phyloP scores from a whole-genome alignment of 2,329 filamentous ascomycete species.

The Cercospora sojina region DNA sequence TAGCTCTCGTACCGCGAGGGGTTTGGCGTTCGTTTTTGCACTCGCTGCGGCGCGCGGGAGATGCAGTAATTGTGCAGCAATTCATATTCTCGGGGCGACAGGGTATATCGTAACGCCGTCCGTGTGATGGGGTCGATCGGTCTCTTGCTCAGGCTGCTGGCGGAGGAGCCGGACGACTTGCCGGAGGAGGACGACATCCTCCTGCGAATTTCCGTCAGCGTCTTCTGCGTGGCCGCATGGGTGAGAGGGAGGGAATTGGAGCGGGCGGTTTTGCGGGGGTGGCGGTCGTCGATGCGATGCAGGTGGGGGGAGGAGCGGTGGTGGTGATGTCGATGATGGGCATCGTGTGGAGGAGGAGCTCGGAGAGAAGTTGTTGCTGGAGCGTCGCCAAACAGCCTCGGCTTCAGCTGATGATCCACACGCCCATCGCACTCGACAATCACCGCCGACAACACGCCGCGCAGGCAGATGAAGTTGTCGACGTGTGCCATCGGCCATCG shows the following conservation, averaged over 20 bases:
- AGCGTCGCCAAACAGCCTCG: conserved; percentile 7
- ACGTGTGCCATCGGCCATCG: neutral
- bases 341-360: neutral
- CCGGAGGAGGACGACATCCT: conserved; percentile 20
- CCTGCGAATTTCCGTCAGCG: conserved; percentile 11
- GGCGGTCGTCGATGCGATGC: neutral
- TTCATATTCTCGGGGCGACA: conserved; percentile 82
- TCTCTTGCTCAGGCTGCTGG: conserved; percentile 22
- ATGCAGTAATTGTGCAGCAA: conserved; percentile 79
- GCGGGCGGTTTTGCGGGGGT: neutral
- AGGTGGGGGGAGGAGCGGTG: neutral
- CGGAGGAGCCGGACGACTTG: conserved; percentile 13
- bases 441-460: neutral
- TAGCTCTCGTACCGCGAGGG: conserved; percentile 55
- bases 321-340: neutral
- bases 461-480: conserved; percentile 6
- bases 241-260: neutral
- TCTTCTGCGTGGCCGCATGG: conserved; percentile 8
- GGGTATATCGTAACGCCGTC: conserved; percentile 80
- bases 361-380: neutral
- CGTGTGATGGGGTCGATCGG: conserved; percentile 69
- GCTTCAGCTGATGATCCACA: conserved; percentile 13
- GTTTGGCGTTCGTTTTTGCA: conserved; percentile 55
- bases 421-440: conserved; percentile 9
- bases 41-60: conserved; percentile 61